Evolutionary conservation across 805 yeast genomes (phyloP).

Genomic region (Myxozyma nipponensis): DNA sequence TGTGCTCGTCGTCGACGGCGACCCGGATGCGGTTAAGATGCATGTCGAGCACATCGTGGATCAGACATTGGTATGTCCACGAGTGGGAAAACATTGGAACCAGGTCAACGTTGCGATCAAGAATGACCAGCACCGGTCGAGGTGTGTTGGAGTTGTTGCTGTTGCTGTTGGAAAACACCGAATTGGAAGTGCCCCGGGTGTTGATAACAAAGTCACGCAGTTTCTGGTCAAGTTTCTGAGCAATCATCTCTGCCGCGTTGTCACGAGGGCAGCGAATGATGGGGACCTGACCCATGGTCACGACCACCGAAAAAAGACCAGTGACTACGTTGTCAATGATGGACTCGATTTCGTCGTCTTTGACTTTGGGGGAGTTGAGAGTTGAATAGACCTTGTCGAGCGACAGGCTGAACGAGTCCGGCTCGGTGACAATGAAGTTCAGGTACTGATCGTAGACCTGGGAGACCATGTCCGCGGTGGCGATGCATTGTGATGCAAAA

Average conservation of each 20-base stretch:
- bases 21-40: constrained; percentile 77
- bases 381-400: constrained; percentile 59
- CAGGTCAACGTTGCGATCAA: constrained; percentile 87
- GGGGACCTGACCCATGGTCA: constrained; percentile 55
- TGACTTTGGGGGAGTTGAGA: constrained; percentile 65
- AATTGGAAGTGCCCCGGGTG: constrained; percentile 45
- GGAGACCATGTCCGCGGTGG: constrained; percentile 64
- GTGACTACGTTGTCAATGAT: constrained; percentile 68
- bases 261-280: constrained; percentile 86
- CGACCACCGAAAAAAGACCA: constrained; percentile 73
- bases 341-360: constrained; percentile 68
- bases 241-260: constrained; percentile 93
- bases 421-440: constrained; percentile 89
- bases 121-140: constrained; percentile 60
- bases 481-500: constrained; percentile 67
- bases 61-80: constrained; percentile 96
- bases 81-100: constrained; percentile 95
- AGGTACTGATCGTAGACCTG: constrained; percentile 94
- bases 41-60: constrained; percentile 82
- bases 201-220: constrained; percentile 83
- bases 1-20: constrained; percentile 37
- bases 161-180: no score
- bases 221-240: constrained; percentile 77
- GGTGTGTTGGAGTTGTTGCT: not conserved
- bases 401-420: constrained; percentile 79